Conservation (phyloP, 2,329 filamentous ascomycete genomes). For the Zymoseptoria ardabiliae region DNA sequence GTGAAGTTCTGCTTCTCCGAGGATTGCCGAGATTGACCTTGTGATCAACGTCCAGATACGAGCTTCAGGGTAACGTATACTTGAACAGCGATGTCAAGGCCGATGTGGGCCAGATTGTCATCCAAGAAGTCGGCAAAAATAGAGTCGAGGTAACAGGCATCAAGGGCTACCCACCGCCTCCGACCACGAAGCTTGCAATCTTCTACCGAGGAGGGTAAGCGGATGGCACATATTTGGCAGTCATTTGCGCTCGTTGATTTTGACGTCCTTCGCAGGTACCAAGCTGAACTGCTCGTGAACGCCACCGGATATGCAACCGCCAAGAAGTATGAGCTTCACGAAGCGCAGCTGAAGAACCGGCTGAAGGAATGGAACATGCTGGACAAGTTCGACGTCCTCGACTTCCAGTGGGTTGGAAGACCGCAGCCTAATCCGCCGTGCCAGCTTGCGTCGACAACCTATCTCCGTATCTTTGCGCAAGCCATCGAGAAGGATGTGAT, state of each 20-base stretch:
- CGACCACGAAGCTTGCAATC: constrained; percentile 44
- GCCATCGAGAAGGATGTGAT: constrained; percentile 17
- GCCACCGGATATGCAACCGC: constrained; percentile 38
- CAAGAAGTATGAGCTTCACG: constrained; percentile 38
- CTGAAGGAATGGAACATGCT: constrained; percentile 24
- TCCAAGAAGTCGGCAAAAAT: constrained; percentile 44
- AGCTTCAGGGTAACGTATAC: constrained; percentile 49
- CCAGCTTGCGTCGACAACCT: constrained; percentile 37
- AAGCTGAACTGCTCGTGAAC: constrained; percentile 38
- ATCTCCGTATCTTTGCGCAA: constrained; percentile 35
- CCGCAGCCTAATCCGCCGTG: constrained; percentile 30
- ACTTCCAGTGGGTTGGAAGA: constrained; percentile 25
- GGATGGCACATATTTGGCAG: neutral
- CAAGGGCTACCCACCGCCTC: constrained; percentile 38
- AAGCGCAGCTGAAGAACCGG: constrained; percentile 35
- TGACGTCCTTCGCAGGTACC: constrained; percentile 21
- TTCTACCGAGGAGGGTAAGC: constrained; percentile 34
- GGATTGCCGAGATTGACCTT: neutral
- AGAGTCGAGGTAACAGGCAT: constrained; percentile 42
- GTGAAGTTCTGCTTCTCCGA: neutral
- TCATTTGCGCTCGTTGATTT: neutral
- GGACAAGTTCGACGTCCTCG: constrained; percentile 20
- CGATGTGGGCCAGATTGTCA: constrained; percentile 41
- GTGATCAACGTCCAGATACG: constrained; percentile 30
- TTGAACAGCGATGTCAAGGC: constrained; percentile 51